A percentile compares a stretch with the other conserved stretches of the same genome.
These are phyloP conservation scores for Botrytis aclada DNA, from an alignment of 2,329 filamentous ascomycete species.

Conservation along the genomic window DNA sequence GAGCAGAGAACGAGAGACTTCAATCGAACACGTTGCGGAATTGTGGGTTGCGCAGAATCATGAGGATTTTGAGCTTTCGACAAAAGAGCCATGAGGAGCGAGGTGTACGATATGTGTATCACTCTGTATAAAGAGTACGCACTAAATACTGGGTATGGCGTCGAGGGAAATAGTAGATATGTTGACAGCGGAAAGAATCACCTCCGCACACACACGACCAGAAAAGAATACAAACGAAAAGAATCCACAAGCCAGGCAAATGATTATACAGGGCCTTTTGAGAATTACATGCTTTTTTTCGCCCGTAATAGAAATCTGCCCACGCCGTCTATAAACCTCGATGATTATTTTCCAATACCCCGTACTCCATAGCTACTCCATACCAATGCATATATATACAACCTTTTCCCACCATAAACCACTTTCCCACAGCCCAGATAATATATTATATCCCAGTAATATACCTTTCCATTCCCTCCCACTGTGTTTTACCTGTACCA, in stretches of 20 bases:
- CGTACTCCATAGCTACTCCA: conserved; percentile 2
- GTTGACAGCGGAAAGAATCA: background rate
- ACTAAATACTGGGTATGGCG: conserved; percentile 3
- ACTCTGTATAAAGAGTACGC: background rate
- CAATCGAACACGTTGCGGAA: background rate
- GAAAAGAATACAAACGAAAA: background rate
- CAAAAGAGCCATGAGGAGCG: conserved; percentile 17
- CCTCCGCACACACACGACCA: background rate
- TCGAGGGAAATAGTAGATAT: background rate
- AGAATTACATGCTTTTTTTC: background rate
- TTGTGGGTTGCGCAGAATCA: background rate
- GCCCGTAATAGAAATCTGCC: background rate
- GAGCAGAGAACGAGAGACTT: background rate
- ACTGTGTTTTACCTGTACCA: conserved; percentile 63
- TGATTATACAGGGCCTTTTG: background rate
- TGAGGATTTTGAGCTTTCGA: conserved; percentile 7
- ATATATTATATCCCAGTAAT: conserved; percentile 46
- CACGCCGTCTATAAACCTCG: background rate
- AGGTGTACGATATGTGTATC: conserved; percentile 3
- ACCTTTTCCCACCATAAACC: background rate
- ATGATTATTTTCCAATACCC: background rate
- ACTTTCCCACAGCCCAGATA: background rate
- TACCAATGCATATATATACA: conserved; percentile 7
- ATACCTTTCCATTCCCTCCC: conserved; percentile 60
- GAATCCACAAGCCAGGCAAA: background rate